Conservation (phyloP, 2,329 filamentous ascomycete species). For the Fusarium circinatum region DNA sequence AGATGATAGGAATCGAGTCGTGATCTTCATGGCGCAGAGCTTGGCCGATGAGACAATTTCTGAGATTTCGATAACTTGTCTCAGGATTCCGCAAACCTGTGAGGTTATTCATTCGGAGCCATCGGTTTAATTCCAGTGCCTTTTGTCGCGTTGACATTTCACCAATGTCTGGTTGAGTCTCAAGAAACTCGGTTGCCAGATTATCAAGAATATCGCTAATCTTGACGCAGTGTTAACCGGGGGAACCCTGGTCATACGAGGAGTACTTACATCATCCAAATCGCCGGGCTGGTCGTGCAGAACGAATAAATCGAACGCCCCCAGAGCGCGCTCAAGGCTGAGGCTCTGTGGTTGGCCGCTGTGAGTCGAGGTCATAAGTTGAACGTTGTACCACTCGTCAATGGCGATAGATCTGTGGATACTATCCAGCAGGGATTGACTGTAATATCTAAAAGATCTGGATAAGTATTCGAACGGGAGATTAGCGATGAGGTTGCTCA, state of each 20-base stretch:
- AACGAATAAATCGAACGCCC: slow-evolving; percentile 90
- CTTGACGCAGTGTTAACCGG: slow-evolving; percentile 50
- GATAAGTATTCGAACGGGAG: not conserved
- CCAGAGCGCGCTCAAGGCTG: slow-evolving; percentile 76
- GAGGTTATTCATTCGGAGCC: slow-evolving; percentile 74
- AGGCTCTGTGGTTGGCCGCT: slow-evolving; percentile 52
- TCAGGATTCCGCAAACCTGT: slow-evolving; percentile 74
- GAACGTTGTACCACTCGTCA: slow-evolving; percentile 72
- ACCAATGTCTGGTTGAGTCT: slow-evolving; percentile 62
- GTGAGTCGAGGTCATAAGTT: slow-evolving; percentile 26
- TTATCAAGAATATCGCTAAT: slow-evolving; percentile 72
- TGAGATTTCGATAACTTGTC: slow-evolving; percentile 77
- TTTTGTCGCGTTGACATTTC: slow-evolving; percentile 71
- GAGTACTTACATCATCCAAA: slow-evolving; percentile 70
- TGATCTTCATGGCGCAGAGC: slow-evolving; percentile 78
- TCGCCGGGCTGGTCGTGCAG: slow-evolving; percentile 78
- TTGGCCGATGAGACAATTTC: slow-evolving; percentile 89
- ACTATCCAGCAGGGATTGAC: slow-evolving; percentile 77
- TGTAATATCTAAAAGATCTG: slow-evolving; percentile 70
- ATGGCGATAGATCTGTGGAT: slow-evolving; percentile 85
- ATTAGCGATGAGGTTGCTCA: slow-evolving; percentile 50
- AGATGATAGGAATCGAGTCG: slow-evolving; percentile 86
- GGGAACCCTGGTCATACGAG: not conserved
- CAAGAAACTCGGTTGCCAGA: slow-evolving; percentile 67
- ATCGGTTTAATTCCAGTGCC: slow-evolving; percentile 74